phyloP scores from a whole-genome alignment of 345 rosid genomes.

The Erysimum cheiranthoides region DNA sequence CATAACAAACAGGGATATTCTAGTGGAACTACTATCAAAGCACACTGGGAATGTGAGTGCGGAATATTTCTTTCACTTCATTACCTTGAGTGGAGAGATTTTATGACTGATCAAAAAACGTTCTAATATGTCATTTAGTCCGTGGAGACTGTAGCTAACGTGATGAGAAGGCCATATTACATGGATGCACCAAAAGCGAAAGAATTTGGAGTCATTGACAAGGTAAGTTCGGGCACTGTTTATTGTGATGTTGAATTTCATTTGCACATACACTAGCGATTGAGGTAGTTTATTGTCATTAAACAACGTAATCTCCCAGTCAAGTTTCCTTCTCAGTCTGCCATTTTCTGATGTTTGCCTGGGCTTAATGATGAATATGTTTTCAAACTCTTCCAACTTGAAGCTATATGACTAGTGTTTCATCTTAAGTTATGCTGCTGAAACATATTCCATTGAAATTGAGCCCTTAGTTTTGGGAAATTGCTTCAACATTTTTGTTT shows the following conservation, averaged over 20 bases:
- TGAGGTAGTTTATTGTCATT: background rate
- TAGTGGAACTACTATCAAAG: slow-evolving; percentile 77
- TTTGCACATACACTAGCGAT: slow-evolving; percentile 14
- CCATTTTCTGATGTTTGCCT: slow-evolving; percentile 11
- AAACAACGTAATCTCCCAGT: background rate
- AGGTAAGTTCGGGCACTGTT: slow-evolving; percentile 49
- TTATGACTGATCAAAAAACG: background rate
- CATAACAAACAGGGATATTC: slow-evolving; percentile 65
- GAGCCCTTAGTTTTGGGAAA: slow-evolving; percentile 9
- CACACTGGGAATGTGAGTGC: slow-evolving; percentile 84
- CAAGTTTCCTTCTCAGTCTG: slow-evolving; percentile 7
- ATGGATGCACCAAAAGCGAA: slow-evolving; percentile 78
- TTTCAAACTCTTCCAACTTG: background rate
- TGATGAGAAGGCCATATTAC: slow-evolving; percentile 69
- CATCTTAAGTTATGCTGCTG: background rate
- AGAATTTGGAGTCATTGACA: slow-evolving; percentile 91
- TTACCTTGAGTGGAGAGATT: slow-evolving; percentile 14
- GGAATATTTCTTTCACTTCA: slow-evolving; percentile 5
- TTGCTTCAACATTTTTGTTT: background rate
- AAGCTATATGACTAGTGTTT: background rate
- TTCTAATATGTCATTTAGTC: slow-evolving; percentile 54
- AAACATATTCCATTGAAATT: background rate
- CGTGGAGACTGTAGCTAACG: slow-evolving; percentile 65
- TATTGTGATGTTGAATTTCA: background rate
- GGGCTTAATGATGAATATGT: slow-evolving; percentile 7